Conservation (phyloP, 2,329 filamentous ascomycete species). For the Pyrenophora tritici-repentis region DNA sequence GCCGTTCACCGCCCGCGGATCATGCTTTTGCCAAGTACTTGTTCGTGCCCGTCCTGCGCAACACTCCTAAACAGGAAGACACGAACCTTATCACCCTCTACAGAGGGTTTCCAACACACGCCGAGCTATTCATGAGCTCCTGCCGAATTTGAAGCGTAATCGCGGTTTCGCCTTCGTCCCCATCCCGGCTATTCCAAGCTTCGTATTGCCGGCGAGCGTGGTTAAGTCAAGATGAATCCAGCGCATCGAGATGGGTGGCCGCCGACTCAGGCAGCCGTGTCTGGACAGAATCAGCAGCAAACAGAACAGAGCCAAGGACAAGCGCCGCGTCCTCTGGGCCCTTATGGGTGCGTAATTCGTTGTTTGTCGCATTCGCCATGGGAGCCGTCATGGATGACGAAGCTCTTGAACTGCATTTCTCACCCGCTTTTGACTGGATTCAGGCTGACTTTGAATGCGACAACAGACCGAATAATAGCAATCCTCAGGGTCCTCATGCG, state of each 20-base stretch:
- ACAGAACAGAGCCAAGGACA: slow-evolving; percentile 43
- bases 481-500: slow-evolving; percentile 41
- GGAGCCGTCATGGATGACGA: slow-evolving; percentile 24
- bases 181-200: slow-evolving; percentile 16
- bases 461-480: slow-evolving; percentile 39
- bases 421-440: slow-evolving; percentile 15
- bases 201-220: slow-evolving; percentile 35
- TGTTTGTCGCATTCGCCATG: slow-evolving; percentile 4
- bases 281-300: slow-evolving; percentile 53
- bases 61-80: neutral
- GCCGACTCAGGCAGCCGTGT: slow-evolving; percentile 52
- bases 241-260: slow-evolving; percentile 50
- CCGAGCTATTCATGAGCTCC: slow-evolving; percentile 31
- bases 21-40: slow-evolving; percentile 4
- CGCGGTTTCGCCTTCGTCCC: slow-evolving; percentile 23
- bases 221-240: slow-evolving; percentile 48
- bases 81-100: slow-evolving; percentile 18
- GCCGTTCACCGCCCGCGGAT: slow-evolving; percentile 19
- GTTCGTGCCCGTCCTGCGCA: no score
- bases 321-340: slow-evolving; percentile 40
- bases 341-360: slow-evolving; percentile 42
- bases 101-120: slow-evolving; percentile 8
- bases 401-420: slow-evolving; percentile 16
- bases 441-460: slow-evolving; percentile 24
- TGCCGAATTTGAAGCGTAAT: slow-evolving; percentile 8